A percentile compares a stretch with the other conserved stretches of the same genome.
phyloP scores from a whole-genome alignment of 2,329 filamentous ascomycete species.

The Colletotrichum sp. region DNA sequence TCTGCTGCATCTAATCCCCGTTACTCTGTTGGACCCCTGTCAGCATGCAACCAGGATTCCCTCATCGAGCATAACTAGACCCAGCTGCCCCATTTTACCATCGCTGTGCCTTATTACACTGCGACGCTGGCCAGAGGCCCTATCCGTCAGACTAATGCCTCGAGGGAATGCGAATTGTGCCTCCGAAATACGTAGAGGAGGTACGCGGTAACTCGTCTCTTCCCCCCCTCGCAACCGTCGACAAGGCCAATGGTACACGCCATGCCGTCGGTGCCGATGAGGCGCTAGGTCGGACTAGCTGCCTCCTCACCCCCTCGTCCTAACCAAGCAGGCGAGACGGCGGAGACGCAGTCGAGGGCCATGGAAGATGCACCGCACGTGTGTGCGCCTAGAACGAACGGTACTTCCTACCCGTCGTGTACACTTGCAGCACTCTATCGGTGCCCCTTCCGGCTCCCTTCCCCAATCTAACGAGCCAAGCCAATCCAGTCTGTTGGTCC shows the following conservation, averaged over 20 bases:
- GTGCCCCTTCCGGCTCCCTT: slow-evolving; percentile 25
- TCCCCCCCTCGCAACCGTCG: slow-evolving; percentile 4
- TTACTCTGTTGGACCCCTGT: slow-evolving; percentile 6
- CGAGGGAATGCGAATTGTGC: slow-evolving; percentile 13
- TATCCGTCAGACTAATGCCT: slow-evolving; percentile 18
- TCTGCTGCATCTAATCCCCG: slow-evolving; percentile 3
- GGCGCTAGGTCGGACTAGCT: slow-evolving; percentile 13
- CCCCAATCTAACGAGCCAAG: slow-evolving; percentile 24
- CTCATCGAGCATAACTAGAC: slow-evolving; percentile 19
- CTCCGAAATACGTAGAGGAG: slow-evolving; percentile 3
- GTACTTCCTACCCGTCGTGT: slow-evolving; percentile 22
- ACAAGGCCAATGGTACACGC: slow-evolving; percentile 11
- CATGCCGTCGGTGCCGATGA: slow-evolving; percentile 21
- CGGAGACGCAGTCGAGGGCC: slow-evolving; percentile 16
- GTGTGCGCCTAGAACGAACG: slow-evolving; percentile 24
- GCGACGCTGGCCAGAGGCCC: slow-evolving; percentile 13
- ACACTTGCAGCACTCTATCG: slow-evolving; percentile 23
- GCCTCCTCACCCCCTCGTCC: not conserved
- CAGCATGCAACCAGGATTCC: slow-evolving; percentile 19
- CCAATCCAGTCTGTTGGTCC: slow-evolving; percentile 24
- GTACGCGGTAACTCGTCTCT: not conserved
- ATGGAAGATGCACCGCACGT: slow-evolving; percentile 18
- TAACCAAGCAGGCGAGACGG: slow-evolving; percentile 12
- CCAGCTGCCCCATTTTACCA: slow-evolving; percentile 14
- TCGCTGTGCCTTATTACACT: slow-evolving; percentile 21